Conservation (phyloP, 2,329 filamentous ascomycete species). For the Diaporthe ampelina region DNA sequence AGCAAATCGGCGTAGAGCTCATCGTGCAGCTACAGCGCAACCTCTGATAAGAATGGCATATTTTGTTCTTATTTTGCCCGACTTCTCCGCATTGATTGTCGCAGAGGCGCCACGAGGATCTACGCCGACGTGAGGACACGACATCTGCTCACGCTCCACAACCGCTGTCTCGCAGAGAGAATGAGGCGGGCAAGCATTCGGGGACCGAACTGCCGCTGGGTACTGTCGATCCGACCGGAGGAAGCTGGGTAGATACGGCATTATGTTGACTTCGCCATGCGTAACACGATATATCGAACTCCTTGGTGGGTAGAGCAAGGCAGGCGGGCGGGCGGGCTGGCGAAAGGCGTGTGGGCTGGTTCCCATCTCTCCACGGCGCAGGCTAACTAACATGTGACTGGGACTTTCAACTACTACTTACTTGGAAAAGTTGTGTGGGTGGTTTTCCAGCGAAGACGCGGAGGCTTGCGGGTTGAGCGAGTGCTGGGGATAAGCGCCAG, state of each 20-base stretch:
- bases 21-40: constrained; percentile 9
- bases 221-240: constrained; percentile 8
- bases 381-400: constrained; percentile 18
- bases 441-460: not conserved
- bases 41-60: constrained; percentile 13
- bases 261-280: not conserved
- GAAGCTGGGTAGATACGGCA: not conserved
- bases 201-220: constrained; percentile 1
- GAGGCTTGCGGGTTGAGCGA: constrained; percentile 6
- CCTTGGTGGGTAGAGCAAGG: constrained; percentile 15
- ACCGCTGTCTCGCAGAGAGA: not conserved
- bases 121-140: not conserved
- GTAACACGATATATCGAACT: constrained; percentile 12
- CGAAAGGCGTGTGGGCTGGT: constrained; percentile 20
- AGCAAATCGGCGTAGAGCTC: not conserved
- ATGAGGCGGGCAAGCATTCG: constrained; percentile 8
- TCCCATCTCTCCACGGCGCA: constrained; percentile 32
- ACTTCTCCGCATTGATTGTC: not conserved
- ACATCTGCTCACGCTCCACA: constrained; percentile 6
- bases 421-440: constrained; percentile 24
- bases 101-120: not conserved
- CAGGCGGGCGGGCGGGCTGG: not conserved
- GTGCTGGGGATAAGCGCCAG: not conserved
- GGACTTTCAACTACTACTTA: constrained; percentile 35
- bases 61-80: not conserved